A percentile compares a stretch with the other conserved stretches of the same genome.
These are phyloP conservation scores for Neofusicoccum umdonicola DNA, from an alignment of 2,329 filamentous ascomycete genomes.

Conservation along the genomic window DNA sequence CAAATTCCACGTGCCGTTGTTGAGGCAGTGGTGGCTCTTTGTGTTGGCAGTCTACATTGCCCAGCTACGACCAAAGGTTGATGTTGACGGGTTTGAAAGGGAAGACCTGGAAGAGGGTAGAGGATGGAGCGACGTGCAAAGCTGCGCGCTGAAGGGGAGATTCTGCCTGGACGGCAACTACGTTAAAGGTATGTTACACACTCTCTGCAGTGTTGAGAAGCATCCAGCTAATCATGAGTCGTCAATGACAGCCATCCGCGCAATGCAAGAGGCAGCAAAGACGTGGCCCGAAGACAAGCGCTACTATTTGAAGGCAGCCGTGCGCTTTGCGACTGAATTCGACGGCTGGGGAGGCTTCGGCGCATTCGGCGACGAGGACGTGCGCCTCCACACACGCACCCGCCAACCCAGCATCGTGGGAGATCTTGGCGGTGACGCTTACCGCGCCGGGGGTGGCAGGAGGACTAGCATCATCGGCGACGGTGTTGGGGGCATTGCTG, in stretches of 20 bases:
- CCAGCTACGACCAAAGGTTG: conserved; percentile 69
- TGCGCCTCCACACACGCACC: conserved; percentile 13
- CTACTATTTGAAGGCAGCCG: conserved; percentile 65
- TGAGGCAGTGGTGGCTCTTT: conserved; percentile 89
- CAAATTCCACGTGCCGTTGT: conserved; percentile 68
- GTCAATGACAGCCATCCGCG: conserved; percentile 57
- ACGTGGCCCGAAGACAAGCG: conserved; percentile 72
- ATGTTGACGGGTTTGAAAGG: conserved; percentile 58
- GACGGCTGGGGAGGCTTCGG: conserved; percentile 61
- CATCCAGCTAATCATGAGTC: not conserved
- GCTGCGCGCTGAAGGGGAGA: conserved; percentile 66
- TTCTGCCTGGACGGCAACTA: conserved; percentile 76
- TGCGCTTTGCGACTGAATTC: conserved; percentile 73
- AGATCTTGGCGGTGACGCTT: not conserved
- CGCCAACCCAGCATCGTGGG: conserved; percentile 9
- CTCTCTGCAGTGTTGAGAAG: not conserved
- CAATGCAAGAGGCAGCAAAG: conserved; percentile 69
- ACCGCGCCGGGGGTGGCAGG: not conserved
- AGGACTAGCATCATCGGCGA: conserved; percentile 3
- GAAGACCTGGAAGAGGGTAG: conserved; percentile 57
- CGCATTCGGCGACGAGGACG: conserved; percentile 11
- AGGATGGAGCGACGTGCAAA: conserved; percentile 74
- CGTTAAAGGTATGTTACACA: conserved; percentile 61
- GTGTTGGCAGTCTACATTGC: conserved; percentile 74
- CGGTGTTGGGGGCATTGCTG: not conserved